A percentile compares a stretch with the other conserved stretches of the same genome.
Conservation (phyloP, 2,329 filamentous ascomycete genomes). For the Diplocarpon mali region DNA sequence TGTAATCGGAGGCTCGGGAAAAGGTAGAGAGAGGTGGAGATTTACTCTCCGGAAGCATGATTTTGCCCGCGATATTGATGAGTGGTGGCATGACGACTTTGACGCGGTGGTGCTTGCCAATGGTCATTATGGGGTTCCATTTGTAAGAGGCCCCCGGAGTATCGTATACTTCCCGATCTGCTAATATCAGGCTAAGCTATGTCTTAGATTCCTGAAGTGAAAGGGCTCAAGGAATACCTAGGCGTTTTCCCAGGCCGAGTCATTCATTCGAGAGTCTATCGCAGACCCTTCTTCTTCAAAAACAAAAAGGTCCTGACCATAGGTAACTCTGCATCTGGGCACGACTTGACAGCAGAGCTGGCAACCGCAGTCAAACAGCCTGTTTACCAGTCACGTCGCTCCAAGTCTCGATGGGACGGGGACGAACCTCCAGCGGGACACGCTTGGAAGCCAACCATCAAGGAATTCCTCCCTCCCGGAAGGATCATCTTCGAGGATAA, state of each 20-base stretch:
- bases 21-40: constrained; percentile 31
- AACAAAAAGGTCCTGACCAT: constrained; percentile 69
- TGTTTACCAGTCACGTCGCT: constrained; percentile 41
- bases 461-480: constrained; percentile 32
- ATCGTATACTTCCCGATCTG: background rate
- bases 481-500: constrained; percentile 50
- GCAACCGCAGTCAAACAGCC: constrained; percentile 30
- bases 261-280: constrained; percentile 69
- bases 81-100: constrained; percentile 44
- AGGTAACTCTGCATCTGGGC: constrained; percentile 73
- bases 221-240: constrained; percentile 48
- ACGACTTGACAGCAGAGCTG: constrained; percentile 65
- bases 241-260: constrained; percentile 46
- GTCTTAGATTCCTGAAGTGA: constrained; percentile 42
- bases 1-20: constrained; percentile 17
- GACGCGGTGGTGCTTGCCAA: constrained; percentile 66
- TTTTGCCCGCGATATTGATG: constrained; percentile 32
- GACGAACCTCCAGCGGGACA: constrained; percentile 35
- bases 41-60: constrained; percentile 39
- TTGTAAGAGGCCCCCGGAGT: constrained; percentile 31
- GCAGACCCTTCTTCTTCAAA: constrained; percentile 48
- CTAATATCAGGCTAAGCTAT: background rate
- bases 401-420: constrained; percentile 40
- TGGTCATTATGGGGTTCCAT: constrained; percentile 62
- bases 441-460: constrained; percentile 42